phyloP scores from a whole-genome alignment of 371 early-diverging fungal species.

The Syncephalastrum sp. region DNA sequence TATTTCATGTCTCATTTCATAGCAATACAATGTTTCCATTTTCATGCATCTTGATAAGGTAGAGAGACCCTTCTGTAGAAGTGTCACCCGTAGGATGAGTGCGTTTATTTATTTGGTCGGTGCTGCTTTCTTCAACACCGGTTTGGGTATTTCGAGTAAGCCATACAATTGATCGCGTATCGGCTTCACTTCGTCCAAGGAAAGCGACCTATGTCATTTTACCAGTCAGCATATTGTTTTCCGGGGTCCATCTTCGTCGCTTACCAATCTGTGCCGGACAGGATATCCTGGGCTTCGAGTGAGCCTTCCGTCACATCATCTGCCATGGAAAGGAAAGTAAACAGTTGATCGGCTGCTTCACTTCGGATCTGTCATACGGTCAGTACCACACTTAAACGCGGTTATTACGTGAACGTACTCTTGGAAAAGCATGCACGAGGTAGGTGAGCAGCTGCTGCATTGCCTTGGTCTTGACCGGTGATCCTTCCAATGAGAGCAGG shows the following conservation, averaged over 20 bases:
- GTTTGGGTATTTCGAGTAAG: conserved; percentile 39
- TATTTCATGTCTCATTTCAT: too few species aligned
- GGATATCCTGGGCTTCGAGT: conserved; percentile 41
- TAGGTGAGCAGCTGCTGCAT: conserved; percentile 48
- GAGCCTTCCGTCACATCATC: conserved; percentile 30
- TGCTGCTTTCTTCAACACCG: conserved; percentile 16
- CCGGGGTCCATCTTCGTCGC: neutral
- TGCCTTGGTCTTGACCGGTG: conserved; percentile 34
- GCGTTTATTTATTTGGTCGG: conserved; percentile 2
- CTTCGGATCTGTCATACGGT: conserved; percentile 38
- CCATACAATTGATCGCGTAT: conserved; percentile 33
- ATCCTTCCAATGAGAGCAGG: conserved; percentile 23
- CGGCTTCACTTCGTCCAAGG: conserved; percentile 25
- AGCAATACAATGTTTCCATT: too few species aligned
- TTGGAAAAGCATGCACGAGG: conserved; percentile 52
- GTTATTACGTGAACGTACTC: conserved; percentile 23
- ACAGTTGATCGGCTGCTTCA: conserved; percentile 52
- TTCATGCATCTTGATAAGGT: neutral
- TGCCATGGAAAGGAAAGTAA: conserved; percentile 37
- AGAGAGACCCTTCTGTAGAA: too few species aligned
- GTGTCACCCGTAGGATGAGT: neutral
- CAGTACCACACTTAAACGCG: neutral
- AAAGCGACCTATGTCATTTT: conserved; percentile 21
- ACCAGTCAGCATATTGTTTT: neutral
- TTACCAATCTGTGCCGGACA: conserved; percentile 51